Evolutionary conservation across 495 filamentous ascomycete species (phyloP), one percentile per base, ranked within the genome.

Genomic region (Gamarada debralockiae): DNA sequence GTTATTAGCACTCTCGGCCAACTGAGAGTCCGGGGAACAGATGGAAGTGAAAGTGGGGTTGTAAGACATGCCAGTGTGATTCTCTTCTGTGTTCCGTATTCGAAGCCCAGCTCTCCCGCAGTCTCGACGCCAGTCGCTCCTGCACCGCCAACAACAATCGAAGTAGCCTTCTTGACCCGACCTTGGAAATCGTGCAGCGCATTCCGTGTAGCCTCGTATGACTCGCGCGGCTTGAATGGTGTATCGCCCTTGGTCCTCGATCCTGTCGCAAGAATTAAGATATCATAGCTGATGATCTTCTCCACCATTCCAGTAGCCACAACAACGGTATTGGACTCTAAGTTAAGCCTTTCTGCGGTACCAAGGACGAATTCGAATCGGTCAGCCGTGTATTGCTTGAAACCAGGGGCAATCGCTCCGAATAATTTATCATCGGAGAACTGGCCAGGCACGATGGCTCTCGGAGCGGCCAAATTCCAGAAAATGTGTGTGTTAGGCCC

Each of bases 51-150:
- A 34, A 8, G 31, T n/a, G 24, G 15, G 13, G 6, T 45, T 37
- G n/a, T 6, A 31, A 63, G 62, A 41, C 55, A 24, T 56, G 57
- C 60, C 23, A 62, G 48, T 17, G 44, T 59, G 36, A 63, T 63
- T 27, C 52, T 27, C 45, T 63, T 63, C 0, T 18, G 4, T 22
- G 18, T 13, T 17, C 65, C 69, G 37, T 69, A 71, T 34, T 70
- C 69, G 9, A 74, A 72, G 5, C 72, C 78, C 25, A 85, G 60
- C 65, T 87, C 85, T 36, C 79, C 84, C 2, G 75, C 76, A 2
- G 79, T 51, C 55, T 87, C 83, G 41, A 89, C 74, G 9, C 84
- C 86, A 6, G 85, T 79, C 3, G 80, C 70, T 0, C 89, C 89
- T 1, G 73, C 87, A 33, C 89, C 89, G 14, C 73, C 81, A 27